A percentile compares a stretch with the other conserved stretches of the same genome.
Conservation (phyloP, 352 stramenopile genomes). For the Elongisporangium prolatum region DNA sequence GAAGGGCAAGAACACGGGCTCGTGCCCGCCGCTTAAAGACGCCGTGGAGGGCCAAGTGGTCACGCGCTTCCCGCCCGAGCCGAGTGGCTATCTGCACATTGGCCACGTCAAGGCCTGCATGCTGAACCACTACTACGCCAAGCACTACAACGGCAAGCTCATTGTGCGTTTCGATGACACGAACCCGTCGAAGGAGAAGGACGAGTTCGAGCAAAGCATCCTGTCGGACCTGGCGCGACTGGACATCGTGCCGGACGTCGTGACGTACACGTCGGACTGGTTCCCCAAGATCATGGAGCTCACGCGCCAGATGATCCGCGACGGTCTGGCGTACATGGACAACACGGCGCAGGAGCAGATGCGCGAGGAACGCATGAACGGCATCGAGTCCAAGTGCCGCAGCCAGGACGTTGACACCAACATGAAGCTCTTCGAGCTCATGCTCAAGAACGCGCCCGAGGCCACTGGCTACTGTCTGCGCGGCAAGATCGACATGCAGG, state of each 20-base stretch:
- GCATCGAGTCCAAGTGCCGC: conserved; percentile 89
- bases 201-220: conserved; percentile 98
- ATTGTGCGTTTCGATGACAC: conserved; percentile 99
- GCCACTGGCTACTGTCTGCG: conserved; percentile 77
- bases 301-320: conserved; percentile 92
- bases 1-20: conserved; percentile 85
- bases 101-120: conserved; percentile 99
- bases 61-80: conserved; percentile 98
- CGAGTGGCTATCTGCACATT: conserved; percentile 98
- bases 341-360: conserved; percentile 98
- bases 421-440: conserved; percentile 94
- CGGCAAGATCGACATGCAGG: conserved; percentile 95
- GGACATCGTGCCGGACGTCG: conserved; percentile 68
- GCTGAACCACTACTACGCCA: conserved; percentile 99
- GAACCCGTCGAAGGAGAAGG: conserved; percentile 99
- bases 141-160: conserved; percentile 96
- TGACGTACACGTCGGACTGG: conserved; percentile 98
- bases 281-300: conserved; percentile 95
- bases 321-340: conserved; percentile 99
- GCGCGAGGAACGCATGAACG: conserved; percentile 94
- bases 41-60: conserved; percentile 94
- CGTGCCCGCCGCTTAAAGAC: conserved; percentile 92
- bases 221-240: conserved; percentile 86
- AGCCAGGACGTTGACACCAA: conserved; percentile 83
- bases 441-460: conserved; percentile 91